phyloP scores from a whole-genome alignment of 129 eudicot genomes.

The Centella asiatica region DNA sequence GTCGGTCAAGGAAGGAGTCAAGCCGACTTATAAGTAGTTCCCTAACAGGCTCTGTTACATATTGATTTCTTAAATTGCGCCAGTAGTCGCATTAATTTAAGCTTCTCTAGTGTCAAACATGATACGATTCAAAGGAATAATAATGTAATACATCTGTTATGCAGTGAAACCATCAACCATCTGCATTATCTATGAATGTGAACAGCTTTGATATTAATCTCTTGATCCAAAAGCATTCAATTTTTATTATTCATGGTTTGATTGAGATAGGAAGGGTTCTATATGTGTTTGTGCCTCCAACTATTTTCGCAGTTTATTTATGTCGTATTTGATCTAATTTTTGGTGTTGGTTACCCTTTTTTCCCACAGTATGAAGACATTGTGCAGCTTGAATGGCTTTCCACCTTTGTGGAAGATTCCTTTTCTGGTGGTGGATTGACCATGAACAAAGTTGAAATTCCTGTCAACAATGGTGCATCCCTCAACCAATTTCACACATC shows the following conservation, averaged over 20 bases:
- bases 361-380: constrained; percentile 69
- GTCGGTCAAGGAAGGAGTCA: no score
- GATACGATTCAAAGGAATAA: not conserved
- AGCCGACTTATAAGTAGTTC: no score
- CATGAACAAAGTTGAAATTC: constrained; percentile 27
- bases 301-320: not conserved
- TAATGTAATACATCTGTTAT: not conserved
- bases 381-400: constrained; percentile 87
- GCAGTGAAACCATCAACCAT: not conserved
- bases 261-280: not conserved
- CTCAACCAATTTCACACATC: constrained; percentile 53
- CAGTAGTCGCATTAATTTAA: no score
- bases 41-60: no score
- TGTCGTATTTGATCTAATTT: not conserved
- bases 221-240: not conserved
- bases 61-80: no score
- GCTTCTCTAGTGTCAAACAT: no score
- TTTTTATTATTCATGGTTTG: no score
- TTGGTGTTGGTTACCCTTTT: not conserved
- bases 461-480: constrained; percentile 27
- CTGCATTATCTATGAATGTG: no score
- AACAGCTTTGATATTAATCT: no score
- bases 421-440: constrained; percentile 77
- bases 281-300: not conserved
- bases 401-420: constrained; percentile 84